Percentiles rank a stretch among this genome's conserved stretches.
Conservation (phyloP, 768 basidiomycete genomes). For the Pleurotus citrinopileatus region DNA sequence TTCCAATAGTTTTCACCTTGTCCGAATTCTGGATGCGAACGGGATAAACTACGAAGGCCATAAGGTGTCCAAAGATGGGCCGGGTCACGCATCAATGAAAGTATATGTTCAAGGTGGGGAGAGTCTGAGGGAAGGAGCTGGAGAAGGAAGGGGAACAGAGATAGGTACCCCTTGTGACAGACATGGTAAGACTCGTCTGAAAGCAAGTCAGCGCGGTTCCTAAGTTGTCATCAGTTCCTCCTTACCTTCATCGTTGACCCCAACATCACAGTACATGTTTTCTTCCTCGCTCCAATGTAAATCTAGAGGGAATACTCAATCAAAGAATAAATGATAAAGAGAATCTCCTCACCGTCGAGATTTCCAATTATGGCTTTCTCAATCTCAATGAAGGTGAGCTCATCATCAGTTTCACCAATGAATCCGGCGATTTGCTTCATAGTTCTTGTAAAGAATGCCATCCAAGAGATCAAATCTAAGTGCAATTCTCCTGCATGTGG, state of each 20-base stretch:
- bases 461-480: slow-evolving; percentile 92
- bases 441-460: slow-evolving; percentile 92
- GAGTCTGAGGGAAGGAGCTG: slow-evolving; percentile 76
- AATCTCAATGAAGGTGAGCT: slow-evolving; percentile 68
- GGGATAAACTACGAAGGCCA: slow-evolving; percentile 85
- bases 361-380: slow-evolving; percentile 82
- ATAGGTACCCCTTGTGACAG: slow-evolving; percentile 91
- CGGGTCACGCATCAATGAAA: slow-evolving; percentile 78
- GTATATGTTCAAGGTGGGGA: slow-evolving; percentile 74
- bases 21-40: slow-evolving; percentile 88
- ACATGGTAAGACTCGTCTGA: slow-evolving; percentile 89
- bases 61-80: slow-evolving; percentile 89
- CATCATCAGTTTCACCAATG: slow-evolving; percentile 84
- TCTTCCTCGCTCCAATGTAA: slow-evolving; percentile 90
- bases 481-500: slow-evolving; percentile 92
- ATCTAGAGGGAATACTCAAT: slow-evolving; percentile 41
- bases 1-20: slow-evolving; percentile 97
- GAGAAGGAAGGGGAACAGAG: slow-evolving; percentile 90
- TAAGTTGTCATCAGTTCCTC: slow-evolving; percentile 13
- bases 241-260: slow-evolving; percentile 80
- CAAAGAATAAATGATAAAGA: not conserved
- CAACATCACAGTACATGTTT: slow-evolving; percentile 92
- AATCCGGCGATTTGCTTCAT: slow-evolving; percentile 91
- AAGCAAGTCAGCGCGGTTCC: slow-evolving; percentile 7
- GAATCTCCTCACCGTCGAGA: slow-evolving; percentile 64